These are phyloP conservation scores for Salvia miltiorrhiza DNA, from an alignment of 257 asterid genomes.

Conservation along the genomic window DNA sequence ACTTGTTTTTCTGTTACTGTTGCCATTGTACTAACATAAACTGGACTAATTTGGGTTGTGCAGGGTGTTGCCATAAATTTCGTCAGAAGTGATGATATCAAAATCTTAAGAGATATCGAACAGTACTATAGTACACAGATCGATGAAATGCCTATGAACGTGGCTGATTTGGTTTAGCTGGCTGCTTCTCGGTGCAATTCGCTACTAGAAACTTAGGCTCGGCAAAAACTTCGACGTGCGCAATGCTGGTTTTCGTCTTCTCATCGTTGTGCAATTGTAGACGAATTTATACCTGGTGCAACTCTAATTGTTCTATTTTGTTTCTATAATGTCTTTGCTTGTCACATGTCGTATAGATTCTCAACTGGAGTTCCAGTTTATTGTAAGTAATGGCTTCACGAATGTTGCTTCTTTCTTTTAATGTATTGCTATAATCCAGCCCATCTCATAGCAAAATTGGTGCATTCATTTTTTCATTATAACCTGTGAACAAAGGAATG, in stretches of 20 bases:
- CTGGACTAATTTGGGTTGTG: conserved; percentile 6
- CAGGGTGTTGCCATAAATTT: conserved; percentile 99
- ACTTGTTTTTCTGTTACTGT: neutral
- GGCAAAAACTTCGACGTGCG: neutral
- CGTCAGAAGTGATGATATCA: conserved; percentile 90
- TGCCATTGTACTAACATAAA: neutral
- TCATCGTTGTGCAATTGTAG: conserved; percentile 13
- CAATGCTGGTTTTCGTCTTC: conserved; percentile 9
- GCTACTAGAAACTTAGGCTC: neutral
- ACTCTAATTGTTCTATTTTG: neutral
- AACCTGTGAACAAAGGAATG: too few relatives aligned
- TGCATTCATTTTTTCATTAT: too few relatives aligned
- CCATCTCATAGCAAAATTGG: too few relatives aligned
- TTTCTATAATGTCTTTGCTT: neutral
- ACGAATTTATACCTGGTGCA: neutral
- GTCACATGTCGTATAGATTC: neutral
- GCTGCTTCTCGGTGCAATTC: neutral
- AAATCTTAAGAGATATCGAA: conserved; percentile 87
- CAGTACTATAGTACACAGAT: conserved; percentile 96
- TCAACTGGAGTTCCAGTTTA: neutral
- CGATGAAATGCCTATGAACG: conserved; percentile 99
- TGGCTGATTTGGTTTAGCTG: conserved; percentile 70
- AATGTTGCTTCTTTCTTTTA: neutral
- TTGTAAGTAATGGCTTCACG: neutral
- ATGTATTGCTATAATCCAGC: too few relatives aligned